Evolutionary conservation across 1,284 basidiomycete genomes (phyloP).

Genomic region (Pseudozyma pruni): DNA sequence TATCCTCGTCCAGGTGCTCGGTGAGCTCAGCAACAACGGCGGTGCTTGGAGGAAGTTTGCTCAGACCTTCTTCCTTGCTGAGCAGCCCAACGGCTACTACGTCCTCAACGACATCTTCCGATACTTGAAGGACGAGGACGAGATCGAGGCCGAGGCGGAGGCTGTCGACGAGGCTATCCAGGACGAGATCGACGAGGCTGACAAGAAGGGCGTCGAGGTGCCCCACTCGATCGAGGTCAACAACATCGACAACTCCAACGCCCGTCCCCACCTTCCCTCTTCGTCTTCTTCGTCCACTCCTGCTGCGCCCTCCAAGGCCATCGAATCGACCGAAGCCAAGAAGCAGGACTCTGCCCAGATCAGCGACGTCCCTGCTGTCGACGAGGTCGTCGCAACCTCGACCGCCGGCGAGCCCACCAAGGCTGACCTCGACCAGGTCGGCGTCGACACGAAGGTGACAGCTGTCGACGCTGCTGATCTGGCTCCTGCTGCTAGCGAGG

Average conservation of each 20-base stretch:
- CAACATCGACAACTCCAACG: slow-evolving; percentile 53
- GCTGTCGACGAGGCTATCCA: slow-evolving; percentile 46
- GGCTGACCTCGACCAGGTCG: slow-evolving; percentile 53
- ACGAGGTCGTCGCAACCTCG: slow-evolving; percentile 28
- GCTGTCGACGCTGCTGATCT: slow-evolving; percentile 50
- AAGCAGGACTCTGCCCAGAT: slow-evolving; percentile 8
- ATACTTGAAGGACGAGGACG: slow-evolving; percentile 93
- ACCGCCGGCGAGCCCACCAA: slow-evolving; percentile 36
- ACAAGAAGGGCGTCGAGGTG: slow-evolving; percentile 42
- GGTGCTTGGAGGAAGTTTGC: slow-evolving; percentile 95
- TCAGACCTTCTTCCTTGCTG: slow-evolving; percentile 99
- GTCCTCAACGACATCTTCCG: slow-evolving; percentile 99
- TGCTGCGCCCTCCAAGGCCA: slow-evolving; percentile 19
- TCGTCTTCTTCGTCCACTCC: slow-evolving; percentile 30
- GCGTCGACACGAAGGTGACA: slow-evolving; percentile 51
- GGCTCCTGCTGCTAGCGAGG: slow-evolving; percentile 48
- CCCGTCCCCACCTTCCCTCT: slow-evolving; percentile 48
- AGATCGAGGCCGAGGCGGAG: slow-evolving; percentile 71
- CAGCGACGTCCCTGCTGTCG: slow-evolving; percentile 15
- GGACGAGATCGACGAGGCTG: slow-evolving; percentile 44
- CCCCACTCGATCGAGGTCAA: slow-evolving; percentile 48
- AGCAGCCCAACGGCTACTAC: slow-evolving; percentile 98
- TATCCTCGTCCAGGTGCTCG: slow-evolving; percentile 98
- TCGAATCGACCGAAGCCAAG: slow-evolving; percentile 41
- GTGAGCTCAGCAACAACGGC: slow-evolving; percentile 90